Percentiles rank a stretch among this genome's conserved stretches.
phyloP scores from a whole-genome alignment of 2,329 filamentous ascomycete species.

The Fusarium sp. region DNA sequence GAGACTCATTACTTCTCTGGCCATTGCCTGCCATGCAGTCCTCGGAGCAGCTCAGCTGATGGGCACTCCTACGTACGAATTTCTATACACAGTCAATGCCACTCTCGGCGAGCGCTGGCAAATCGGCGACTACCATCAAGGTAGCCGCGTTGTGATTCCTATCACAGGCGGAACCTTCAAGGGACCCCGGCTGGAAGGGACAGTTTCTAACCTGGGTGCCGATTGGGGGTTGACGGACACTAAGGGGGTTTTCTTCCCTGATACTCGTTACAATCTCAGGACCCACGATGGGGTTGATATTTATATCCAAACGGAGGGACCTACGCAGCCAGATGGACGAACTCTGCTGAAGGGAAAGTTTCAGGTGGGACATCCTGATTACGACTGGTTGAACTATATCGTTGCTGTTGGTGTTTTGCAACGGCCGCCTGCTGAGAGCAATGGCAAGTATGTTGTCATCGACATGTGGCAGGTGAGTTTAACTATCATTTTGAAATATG shows the following conservation, averaged over 20 bases:
- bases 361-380: slow-evolving; percentile 52
- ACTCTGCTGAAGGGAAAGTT: slow-evolving; percentile 49
- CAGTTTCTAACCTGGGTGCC: slow-evolving; percentile 49
- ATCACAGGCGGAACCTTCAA: slow-evolving; percentile 54
- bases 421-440: slow-evolving; percentile 7
- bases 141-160: slow-evolving; percentile 46
- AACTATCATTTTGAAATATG: fast-evolving
- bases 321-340: slow-evolving; percentile 51
- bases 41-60: slow-evolving; percentile 25
- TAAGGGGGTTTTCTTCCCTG: slow-evolving; percentile 54
- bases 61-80: slow-evolving; percentile 39
- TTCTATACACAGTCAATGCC: slow-evolving; percentile 42
- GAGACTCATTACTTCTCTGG: slow-evolving; percentile 19
- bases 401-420: slow-evolving; percentile 46
- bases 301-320: slow-evolving; percentile 53
- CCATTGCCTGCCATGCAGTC: slow-evolving; percentile 3
- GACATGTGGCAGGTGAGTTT: slow-evolving; percentile 45
- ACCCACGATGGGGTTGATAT: slow-evolving; percentile 55
- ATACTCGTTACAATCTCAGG: slow-evolving; percentile 55
- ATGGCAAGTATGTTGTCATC: slow-evolving; percentile 44
- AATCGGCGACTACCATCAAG: slow-evolving; percentile 43
- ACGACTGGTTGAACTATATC: slow-evolving; percentile 55
- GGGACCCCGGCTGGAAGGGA: slow-evolving; percentile 52
- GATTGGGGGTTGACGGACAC: slow-evolving; percentile 55
- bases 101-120: slow-evolving; percentile 38